These are phyloP conservation scores for Omphalotus guepiniiformis DNA, from an alignment of 768 basidiomycete genomes.

Conservation along the genomic window DNA sequence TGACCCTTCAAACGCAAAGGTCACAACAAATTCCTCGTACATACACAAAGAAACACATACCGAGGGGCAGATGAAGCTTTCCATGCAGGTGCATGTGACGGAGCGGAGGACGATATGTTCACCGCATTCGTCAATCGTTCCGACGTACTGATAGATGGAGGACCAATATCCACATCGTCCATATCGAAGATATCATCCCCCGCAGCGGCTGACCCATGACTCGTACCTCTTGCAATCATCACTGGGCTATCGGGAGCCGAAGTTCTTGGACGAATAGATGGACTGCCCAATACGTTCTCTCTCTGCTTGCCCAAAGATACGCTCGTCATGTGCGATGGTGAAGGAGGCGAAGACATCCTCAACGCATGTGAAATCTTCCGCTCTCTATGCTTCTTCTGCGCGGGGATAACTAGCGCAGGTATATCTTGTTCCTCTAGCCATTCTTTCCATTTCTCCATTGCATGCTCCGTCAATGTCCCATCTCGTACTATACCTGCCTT, in stretches of 20 bases:
- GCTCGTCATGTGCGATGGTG: neutral
- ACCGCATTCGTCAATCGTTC: slow-evolving; percentile 1
- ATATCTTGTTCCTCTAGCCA: slow-evolving; percentile 75
- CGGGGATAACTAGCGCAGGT: slow-evolving; percentile 48
- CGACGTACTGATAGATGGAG: slow-evolving; percentile 3
- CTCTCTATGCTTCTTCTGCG: slow-evolving; percentile 15
- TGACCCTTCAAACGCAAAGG: slow-evolving; percentile 45
- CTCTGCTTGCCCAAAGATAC: neutral
- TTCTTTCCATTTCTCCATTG: slow-evolving; percentile 55
- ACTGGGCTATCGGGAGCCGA: slow-evolving; percentile 3
- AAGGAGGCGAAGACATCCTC: slow-evolving; percentile 27
- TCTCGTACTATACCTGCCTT: slow-evolving; percentile 68
- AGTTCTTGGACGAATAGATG: neutral
- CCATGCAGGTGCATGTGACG: slow-evolving; percentile 43
- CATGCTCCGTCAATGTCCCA: slow-evolving; percentile 42
- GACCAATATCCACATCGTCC: slow-evolving; percentile 63
- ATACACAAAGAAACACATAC: slow-evolving; percentile 30
- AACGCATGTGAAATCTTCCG: slow-evolving; percentile 18
- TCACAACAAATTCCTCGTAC: slow-evolving; percentile 10
- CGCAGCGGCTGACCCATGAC: slow-evolving; percentile 1
- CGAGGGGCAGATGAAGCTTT: slow-evolving; percentile 45
- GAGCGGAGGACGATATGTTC: slow-evolving; percentile 13
- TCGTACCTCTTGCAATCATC: slow-evolving; percentile 10
- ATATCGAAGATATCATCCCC: slow-evolving; percentile 77
- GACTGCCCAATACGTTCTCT: neutral